Conservation (phyloP, 1,139 yeast genomes). For the Pichia kudriavzevii region DNA sequence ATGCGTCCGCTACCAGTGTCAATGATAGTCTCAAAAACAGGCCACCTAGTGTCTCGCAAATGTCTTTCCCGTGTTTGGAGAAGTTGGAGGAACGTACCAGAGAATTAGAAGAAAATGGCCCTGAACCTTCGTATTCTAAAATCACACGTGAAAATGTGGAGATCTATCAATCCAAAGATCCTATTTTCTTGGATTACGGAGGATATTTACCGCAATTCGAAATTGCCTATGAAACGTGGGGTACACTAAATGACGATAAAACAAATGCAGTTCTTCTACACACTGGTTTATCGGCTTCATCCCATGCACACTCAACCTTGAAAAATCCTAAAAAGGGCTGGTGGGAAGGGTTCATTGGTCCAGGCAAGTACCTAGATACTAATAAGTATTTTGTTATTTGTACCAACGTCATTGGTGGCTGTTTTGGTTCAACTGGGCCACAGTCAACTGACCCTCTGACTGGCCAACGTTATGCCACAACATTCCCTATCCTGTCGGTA, state of each 20-base stretch:
- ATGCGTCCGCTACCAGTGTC: constrained; percentile 17
- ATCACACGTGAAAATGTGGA: constrained; percentile 61
- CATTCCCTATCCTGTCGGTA: constrained; percentile 79
- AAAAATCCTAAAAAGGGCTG: constrained; percentile 73
- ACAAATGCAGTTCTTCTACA: constrained; percentile 75
- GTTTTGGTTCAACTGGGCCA: constrained; percentile 95
- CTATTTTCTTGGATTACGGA: constrained; percentile 74
- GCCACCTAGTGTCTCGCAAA: constrained; percentile 36
- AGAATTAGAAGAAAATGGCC: constrained; percentile 49
- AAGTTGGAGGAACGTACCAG: constrained; percentile 56
- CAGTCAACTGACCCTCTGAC: constrained; percentile 72
- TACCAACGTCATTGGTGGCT: constrained; percentile 88
- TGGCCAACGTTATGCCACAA: constrained; percentile 64
- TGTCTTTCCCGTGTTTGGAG: constrained; percentile 84
- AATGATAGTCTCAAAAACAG: constrained; percentile 36
- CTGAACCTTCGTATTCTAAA: constrained; percentile 77
- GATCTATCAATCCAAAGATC: constrained; percentile 44
- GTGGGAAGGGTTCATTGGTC: constrained; percentile 95
- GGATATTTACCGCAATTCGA: constrained; percentile 67
- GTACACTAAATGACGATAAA: constrained; percentile 50
- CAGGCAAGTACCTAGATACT: constrained; percentile 74
- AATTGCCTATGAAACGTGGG: constrained; percentile 92
- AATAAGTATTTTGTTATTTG: constrained; percentile 75
- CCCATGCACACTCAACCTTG: constrained; percentile 85
- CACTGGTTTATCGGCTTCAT: constrained; percentile 88